Conservation (phyloP, 768 basidiomycete species). For the Hypsizygus marmoreus region DNA sequence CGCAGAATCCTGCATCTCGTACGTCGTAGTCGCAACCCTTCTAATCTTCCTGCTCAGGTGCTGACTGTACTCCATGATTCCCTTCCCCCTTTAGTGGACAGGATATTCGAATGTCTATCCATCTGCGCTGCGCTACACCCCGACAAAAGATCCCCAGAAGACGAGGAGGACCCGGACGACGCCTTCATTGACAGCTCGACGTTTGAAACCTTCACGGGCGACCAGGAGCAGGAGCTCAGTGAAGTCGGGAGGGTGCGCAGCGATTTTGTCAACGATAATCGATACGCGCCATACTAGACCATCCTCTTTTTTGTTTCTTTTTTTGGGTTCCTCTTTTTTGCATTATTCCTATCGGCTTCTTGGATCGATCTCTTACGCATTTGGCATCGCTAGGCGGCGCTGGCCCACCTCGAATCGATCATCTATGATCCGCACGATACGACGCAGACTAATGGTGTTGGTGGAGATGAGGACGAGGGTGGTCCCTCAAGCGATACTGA, state of each 20-base stretch:
- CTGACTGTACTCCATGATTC: conserved; percentile 5
- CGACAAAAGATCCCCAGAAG: conserved; percentile 50
- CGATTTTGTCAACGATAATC: conserved; percentile 75
- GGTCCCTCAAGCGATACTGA: too few species aligned
- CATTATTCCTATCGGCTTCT: not conserved
- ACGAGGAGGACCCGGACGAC: conserved; percentile 56
- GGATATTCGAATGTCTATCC: conserved; percentile 86
- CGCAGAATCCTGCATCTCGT: conserved; percentile 61
- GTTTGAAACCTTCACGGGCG: conserved; percentile 59
- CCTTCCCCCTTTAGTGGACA: conserved; percentile 64
- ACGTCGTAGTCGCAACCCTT: conserved; percentile 39
- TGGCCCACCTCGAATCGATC: conserved; percentile 82
- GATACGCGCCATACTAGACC: conserved; percentile 86
- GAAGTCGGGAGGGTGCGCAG: conserved; percentile 94
- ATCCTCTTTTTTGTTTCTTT: conserved; percentile 26
- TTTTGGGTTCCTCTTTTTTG: conserved; percentile 11
- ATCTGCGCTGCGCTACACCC: conserved; percentile 85
- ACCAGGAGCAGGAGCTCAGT: conserved; percentile 72
- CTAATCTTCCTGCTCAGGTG: not conserved
- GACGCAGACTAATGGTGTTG: not conserved
- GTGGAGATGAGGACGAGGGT: conserved; percentile 9
- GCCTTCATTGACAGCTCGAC: conserved; percentile 55
- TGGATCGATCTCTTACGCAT: too few species aligned
- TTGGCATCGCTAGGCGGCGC: conserved; percentile 64
- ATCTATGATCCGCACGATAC: conserved; percentile 55